phyloP scores from a whole-genome alignment of 164 flowering plant genomes.

The Nymphaea thermarum region DNA sequence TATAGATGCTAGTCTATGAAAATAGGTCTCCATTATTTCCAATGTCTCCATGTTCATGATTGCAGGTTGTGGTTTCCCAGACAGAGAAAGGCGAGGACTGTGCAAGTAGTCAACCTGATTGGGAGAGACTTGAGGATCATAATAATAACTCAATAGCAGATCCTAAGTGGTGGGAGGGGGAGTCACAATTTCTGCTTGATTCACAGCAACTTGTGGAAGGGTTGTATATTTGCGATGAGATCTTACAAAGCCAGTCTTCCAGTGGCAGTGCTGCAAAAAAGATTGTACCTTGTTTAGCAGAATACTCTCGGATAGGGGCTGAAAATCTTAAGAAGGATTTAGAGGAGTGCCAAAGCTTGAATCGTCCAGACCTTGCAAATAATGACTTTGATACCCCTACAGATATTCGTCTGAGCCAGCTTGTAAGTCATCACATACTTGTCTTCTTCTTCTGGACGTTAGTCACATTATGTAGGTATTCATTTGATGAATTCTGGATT shows the following conservation, averaged over 20 bases:
- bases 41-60: background rate
- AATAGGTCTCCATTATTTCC: background rate
- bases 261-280: slow-evolving; percentile 24
- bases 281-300: slow-evolving; percentile 36
- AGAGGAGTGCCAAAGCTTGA: slow-evolving; percentile 57
- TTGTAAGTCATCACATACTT: slow-evolving; percentile 29
- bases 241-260: slow-evolving; percentile 73
- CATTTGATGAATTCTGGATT: slow-evolving; percentile 5
- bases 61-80: slow-evolving; percentile 11
- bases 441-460: background rate
- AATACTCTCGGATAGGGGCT: slow-evolving; percentile 59
- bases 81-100: slow-evolving; percentile 15
- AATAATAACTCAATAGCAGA: slow-evolving; percentile 29
- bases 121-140: slow-evolving; percentile 11
- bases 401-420: slow-evolving; percentile 85
- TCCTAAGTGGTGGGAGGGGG: slow-evolving; percentile 67
- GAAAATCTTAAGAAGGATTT: slow-evolving; percentile 65
- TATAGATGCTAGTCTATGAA: too few species aligned
- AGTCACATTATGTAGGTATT: background rate
- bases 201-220: slow-evolving; percentile 89
- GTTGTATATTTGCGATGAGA: slow-evolving; percentile 63
- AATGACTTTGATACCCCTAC: slow-evolving; percentile 70
- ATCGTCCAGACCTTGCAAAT: slow-evolving; percentile 42
- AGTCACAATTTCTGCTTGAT: slow-evolving; percentile 54
- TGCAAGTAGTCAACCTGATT: slow-evolving; percentile 5